Conservation (phyloP, 345 rosid species). For the Syzygium oleosum region DNA sequence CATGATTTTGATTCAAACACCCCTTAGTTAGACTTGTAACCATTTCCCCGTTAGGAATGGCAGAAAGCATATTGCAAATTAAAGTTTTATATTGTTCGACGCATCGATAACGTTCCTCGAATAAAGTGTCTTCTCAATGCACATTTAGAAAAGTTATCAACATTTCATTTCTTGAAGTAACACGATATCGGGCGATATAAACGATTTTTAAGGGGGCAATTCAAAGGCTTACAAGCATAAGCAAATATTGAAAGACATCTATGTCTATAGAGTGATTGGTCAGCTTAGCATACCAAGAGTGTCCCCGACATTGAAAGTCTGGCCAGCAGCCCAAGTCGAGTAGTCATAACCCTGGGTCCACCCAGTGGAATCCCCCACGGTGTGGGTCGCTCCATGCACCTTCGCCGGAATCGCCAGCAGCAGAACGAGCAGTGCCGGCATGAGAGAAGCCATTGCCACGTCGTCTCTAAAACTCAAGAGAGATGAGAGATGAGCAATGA, state of each 20-base stretch:
- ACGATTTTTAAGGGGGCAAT: not conserved
- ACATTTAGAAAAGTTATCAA: not conserved
- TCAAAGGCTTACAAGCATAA: not conserved
- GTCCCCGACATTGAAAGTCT: slow-evolving; percentile 39
- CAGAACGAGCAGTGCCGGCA: slow-evolving; percentile 16
- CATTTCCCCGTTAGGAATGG: not conserved
- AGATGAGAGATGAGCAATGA: not conserved
- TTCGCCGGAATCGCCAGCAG: slow-evolving; percentile 23
- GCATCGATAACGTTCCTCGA: not conserved
- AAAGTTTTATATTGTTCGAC: not conserved
- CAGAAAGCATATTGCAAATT: not conserved
- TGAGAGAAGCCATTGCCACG: slow-evolving; percentile 6
- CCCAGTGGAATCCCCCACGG: slow-evolving; percentile 29
- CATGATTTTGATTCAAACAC: not conserved
- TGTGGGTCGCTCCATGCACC: slow-evolving; percentile 17
- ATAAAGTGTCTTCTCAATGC: not conserved
- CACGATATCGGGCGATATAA: not conserved
- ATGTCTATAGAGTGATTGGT: not conserved
- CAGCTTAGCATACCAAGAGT: not conserved
- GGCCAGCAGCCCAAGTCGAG: slow-evolving; percentile 17
- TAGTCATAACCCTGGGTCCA: slow-evolving; percentile 26
- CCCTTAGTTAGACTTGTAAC: not conserved
- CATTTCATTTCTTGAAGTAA: not conserved
- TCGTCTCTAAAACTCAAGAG: not conserved
- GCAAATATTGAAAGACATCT: not conserved